Percentiles rank a stretch among this genome's conserved stretches.
Evolutionary conservation across 1,284 basidiomycete genomes (phyloP).

Genomic region (Thelephora terrestris): DNA sequence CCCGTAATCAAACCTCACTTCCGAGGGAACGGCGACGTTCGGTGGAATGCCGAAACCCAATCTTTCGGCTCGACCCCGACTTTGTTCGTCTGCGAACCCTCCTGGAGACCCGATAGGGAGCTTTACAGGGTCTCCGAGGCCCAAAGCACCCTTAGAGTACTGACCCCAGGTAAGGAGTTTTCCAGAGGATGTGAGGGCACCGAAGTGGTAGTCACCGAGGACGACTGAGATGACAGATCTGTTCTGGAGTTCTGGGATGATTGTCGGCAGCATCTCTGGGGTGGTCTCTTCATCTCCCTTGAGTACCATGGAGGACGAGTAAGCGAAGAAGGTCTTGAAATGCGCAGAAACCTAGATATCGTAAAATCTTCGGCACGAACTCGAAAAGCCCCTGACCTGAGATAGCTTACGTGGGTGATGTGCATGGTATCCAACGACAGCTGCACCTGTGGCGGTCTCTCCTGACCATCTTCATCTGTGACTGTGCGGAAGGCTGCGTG

Average conservation of each 20-base stretch:
- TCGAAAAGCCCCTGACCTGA: constrained; percentile 5
- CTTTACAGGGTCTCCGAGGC: constrained; percentile 61
- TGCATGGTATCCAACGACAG: constrained; percentile 34
- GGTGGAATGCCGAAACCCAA: constrained; percentile 29
- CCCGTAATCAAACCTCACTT: constrained; percentile 59
- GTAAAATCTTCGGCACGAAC: neutral
- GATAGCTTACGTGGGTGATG: constrained; percentile 56
- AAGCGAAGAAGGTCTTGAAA: constrained; percentile 70
- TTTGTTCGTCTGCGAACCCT: constrained; percentile 35
- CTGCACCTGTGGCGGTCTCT: constrained; percentile 3
- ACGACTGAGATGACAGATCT: constrained; percentile 72
- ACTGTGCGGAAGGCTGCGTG: constrained; percentile 29
- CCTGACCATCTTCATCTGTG: too few relatives aligned
- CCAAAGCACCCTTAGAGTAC: constrained; percentile 72
- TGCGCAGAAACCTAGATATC: constrained; percentile 71
- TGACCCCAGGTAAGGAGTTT: constrained; percentile 79
- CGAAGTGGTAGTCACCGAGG: constrained; percentile 85
- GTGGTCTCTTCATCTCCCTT: constrained; percentile 40
- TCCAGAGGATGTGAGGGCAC: constrained; percentile 71
- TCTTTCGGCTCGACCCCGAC: constrained; percentile 23
- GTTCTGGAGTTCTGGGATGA: constrained; percentile 65
- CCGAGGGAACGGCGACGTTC: constrained; percentile 46
- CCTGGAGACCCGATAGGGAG: constrained; percentile 49
- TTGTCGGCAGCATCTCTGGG: constrained; percentile 31
- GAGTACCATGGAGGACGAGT: constrained; percentile 69